Percentiles rank a stretch among this genome's conserved stretches.
These are phyloP conservation scores for Magnaporthiopsis poae DNA, from an alignment of 2,329 filamentous ascomycete genomes.

Conservation along the genomic window DNA sequence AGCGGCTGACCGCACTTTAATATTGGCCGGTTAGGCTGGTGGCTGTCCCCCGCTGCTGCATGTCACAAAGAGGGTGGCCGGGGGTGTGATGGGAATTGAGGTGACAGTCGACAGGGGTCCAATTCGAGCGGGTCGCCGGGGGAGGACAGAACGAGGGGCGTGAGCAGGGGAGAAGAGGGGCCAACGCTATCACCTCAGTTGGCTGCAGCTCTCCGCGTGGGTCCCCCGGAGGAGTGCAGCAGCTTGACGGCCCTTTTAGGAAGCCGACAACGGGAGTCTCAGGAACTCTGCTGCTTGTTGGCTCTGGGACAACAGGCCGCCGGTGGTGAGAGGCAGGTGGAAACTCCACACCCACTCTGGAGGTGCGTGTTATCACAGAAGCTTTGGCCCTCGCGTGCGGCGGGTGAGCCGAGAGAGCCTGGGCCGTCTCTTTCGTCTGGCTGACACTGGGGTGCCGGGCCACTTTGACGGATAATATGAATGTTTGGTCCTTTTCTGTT, in stretches of 20 bases:
- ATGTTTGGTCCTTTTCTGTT: not conserved
- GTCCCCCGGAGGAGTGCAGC: not conserved
- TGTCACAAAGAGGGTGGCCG: constrained; percentile 14
- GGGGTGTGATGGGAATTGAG: not conserved
- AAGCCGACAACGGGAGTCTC: not conserved
- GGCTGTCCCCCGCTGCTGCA: constrained; percentile 30
- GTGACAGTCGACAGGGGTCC: constrained; percentile 4
- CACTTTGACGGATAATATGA: not conserved
- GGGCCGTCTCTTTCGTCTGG: not conserved
- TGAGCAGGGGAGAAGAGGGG: not conserved
- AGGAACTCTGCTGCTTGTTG: not conserved
- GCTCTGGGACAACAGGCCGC: not conserved
- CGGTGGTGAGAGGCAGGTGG: not conserved
- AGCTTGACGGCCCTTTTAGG: not conserved
- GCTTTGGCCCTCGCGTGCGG: not conserved
- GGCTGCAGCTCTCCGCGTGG: not conserved
- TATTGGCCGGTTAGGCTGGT: constrained; percentile 40
- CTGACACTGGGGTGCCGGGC: not conserved
- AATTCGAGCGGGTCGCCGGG: not conserved
- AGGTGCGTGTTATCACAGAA: not conserved
- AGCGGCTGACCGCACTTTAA: constrained; percentile 39
- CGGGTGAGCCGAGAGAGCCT: not conserved
- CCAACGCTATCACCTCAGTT: not conserved
- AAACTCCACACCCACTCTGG: not conserved
- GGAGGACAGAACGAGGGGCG: not conserved